Evolutionary conservation across 805 yeast species (phyloP).

Genomic region (Saccharomycopsis lassenensis): DNA sequence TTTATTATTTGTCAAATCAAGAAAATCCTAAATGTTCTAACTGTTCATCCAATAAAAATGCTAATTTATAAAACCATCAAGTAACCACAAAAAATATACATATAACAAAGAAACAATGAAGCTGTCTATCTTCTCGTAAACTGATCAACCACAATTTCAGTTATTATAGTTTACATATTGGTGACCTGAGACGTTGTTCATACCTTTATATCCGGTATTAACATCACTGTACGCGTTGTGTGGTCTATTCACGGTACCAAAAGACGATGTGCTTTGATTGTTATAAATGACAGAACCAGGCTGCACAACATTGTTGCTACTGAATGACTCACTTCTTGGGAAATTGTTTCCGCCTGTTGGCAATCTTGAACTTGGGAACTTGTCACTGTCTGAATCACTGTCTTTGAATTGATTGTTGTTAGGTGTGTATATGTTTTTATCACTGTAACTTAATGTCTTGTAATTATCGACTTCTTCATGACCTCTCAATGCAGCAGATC

Average conservation of each 20-base stretch:
- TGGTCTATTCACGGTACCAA: conserved; percentile 1
- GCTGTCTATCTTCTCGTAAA: too few relatives aligned
- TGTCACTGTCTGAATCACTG: conserved; percentile 10
- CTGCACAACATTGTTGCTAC: conserved; percentile 8
- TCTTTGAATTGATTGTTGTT: conserved; percentile 5
- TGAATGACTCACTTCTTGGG: background rate
- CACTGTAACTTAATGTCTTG: conserved; percentile 4
- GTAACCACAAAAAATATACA: too few relatives aligned
- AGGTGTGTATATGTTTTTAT: background rate
- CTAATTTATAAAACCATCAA: too few relatives aligned
- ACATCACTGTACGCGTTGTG: conserved; percentile 4
- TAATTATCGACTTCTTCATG: conserved; percentile 12
- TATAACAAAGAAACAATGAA: too few relatives aligned
- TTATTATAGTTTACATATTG: too few relatives aligned
- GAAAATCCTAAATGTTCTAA: too few relatives aligned
- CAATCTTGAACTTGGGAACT: conserved; percentile 9
- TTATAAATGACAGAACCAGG: conserved; percentile 15
- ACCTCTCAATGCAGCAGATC: conserved; percentile 17
- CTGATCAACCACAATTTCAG: too few relatives aligned
- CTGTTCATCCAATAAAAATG: too few relatives aligned
- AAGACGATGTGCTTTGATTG: conserved; percentile 3
- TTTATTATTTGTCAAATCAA: too few relatives aligned
- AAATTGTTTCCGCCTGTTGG: conserved; percentile 1
- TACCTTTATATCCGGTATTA: conserved; percentile 11
- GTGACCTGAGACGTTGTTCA: background rate